These are phyloP conservation scores for Penicillium crystallinum DNA, from an alignment of 495 filamentous ascomycete species.

Conservation along the genomic window DNA sequence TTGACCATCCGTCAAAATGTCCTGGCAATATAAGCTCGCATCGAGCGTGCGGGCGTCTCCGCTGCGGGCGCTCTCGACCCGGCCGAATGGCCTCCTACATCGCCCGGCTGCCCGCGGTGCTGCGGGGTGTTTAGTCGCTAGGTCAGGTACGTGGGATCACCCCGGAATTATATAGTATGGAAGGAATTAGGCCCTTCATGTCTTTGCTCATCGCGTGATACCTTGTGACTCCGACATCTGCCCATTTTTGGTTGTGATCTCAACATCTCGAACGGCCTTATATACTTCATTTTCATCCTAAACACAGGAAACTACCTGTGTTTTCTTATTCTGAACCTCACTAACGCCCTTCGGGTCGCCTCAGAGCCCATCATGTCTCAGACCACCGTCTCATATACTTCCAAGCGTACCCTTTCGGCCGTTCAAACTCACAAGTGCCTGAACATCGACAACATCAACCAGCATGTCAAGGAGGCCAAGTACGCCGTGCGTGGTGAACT, in stretches of 20 bases:
- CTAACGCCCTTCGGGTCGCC: conserved; percentile 17
- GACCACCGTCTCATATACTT: conserved; percentile 24
- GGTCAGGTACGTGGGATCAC: conserved; percentile 28
- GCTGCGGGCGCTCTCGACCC: conserved; percentile 29
- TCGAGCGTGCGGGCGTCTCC: conserved; percentile 33
- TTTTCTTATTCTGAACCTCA: conserved; percentile 5
- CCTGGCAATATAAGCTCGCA: conserved; percentile 35
- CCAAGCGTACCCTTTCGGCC: conserved; percentile 53
- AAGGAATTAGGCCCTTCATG: neutral
- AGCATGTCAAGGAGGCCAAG: conserved; percentile 72
- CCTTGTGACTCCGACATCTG: neutral
- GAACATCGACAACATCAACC: conserved; percentile 87
- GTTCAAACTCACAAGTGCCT: conserved; percentile 52
- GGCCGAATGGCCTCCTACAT: conserved; percentile 33
- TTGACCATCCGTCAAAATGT: conserved; percentile 20
- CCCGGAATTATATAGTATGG: conserved; percentile 19
- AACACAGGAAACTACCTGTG: neutral
- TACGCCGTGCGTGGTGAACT: conserved; percentile 97
- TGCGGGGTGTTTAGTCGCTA: conserved; percentile 28
- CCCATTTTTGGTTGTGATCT: neutral
- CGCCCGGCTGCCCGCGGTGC: conserved; percentile 19
- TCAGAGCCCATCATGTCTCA: conserved; percentile 31
- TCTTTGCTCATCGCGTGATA: neutral
- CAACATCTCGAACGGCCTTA: neutral
- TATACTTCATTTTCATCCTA: neutral